Evolutionary conservation across 441 rosid species (phyloP).

Genomic region (Breynia disticha): DNA sequence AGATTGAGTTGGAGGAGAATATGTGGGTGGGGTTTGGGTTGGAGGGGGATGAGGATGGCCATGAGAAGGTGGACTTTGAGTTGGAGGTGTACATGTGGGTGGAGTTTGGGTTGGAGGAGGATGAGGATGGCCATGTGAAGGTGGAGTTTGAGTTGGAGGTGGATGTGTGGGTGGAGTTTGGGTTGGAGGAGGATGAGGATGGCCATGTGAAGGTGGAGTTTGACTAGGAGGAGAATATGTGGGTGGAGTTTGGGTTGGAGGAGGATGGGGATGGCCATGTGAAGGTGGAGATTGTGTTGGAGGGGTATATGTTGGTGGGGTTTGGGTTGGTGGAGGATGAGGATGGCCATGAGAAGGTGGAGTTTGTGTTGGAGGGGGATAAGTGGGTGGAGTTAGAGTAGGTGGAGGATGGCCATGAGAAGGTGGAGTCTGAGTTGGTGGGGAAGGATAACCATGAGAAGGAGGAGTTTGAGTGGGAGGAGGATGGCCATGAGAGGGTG

Average conservation of each 20-base stretch:
- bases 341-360: neutral
- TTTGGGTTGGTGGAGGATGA: neutral
- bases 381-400: neutral
- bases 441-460: too few relatives aligned
- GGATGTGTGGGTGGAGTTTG: too few relatives aligned
- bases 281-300: neutral
- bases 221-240: too few relatives aligned
- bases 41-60: neutral
- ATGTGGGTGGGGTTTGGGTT: too few relatives aligned
- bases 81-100: neutral
- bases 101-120: neutral
- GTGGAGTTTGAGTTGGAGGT: too few relatives aligned
- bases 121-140: neutral
- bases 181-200: too few relatives aligned
- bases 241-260: neutral
- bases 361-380: neutral
- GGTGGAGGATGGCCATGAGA: neutral
- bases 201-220: constrained; percentile 1
- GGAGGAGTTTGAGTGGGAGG: too few relatives aligned
- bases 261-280: neutral
- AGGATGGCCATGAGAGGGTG: too few relatives aligned
- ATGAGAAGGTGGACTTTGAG: neutral
- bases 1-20: too few relatives aligned
- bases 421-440: too few relatives aligned
- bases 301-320: neutral